Percentiles rank a stretch among this genome's conserved stretches.
phyloP scores from a whole-genome alignment of 495 filamentous ascomycete species.

The Podospora sp. region DNA sequence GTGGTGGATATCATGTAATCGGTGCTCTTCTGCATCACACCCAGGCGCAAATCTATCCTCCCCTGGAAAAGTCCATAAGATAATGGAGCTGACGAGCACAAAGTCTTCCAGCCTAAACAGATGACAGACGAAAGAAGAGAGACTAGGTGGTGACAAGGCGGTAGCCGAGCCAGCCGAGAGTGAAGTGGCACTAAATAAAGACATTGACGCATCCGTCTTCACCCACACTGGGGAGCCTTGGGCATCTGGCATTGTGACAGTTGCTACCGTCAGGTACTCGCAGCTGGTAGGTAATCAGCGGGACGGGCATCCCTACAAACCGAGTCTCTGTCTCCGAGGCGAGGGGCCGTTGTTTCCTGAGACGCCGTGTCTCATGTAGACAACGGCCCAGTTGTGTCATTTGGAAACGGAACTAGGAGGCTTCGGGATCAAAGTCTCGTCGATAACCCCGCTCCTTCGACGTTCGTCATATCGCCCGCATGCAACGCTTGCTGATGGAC shows the following conservation, averaged over 20 bases:
- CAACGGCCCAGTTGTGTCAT: background rate
- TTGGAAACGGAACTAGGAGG: background rate
- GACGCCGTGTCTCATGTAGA: background rate
- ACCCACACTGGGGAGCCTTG: background rate
- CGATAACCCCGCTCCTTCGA: background rate
- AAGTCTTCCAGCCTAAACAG: background rate
- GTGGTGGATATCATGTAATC: no score
- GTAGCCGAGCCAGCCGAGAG: constrained; percentile 12
- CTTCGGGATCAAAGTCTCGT: background rate
- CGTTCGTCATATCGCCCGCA: background rate
- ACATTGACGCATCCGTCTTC: background rate
- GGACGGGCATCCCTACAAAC: background rate
- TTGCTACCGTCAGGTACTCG: no score
- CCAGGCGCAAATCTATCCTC: background rate
- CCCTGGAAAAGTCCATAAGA: background rate
- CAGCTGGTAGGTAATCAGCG: background rate
- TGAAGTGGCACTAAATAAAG: constrained; percentile 10
- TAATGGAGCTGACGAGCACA: background rate
- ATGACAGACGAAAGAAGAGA: background rate
- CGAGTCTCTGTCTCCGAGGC: background rate
- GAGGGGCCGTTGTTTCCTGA: background rate
- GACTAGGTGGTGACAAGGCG: background rate
- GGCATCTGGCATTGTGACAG: background rate
- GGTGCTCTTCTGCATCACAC: background rate
- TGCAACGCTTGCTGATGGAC: background rate